Percentiles rank a stretch among this genome's conserved stretches.
Conservation (phyloP, 306 rosid species). For the Castanea mollissima region DNA sequence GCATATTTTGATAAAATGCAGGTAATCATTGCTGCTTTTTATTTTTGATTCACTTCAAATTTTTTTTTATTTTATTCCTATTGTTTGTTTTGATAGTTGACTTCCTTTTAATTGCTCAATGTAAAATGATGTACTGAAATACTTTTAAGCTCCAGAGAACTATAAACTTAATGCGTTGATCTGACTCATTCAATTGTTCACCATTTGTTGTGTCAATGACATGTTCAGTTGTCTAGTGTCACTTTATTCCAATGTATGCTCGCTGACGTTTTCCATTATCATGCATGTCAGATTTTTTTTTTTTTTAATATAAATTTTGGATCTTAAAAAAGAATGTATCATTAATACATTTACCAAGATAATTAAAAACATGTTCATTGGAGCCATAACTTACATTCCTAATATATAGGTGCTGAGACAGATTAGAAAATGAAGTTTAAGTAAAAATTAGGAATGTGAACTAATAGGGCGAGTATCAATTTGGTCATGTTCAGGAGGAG, state of each 20-base stretch:
- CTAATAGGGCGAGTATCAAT: not conserved
- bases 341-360: too few relatives aligned
- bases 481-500: not conserved
- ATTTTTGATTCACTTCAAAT: not conserved
- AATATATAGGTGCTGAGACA: not conserved
- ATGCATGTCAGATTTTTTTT: too few relatives aligned
- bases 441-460: not conserved
- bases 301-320: too few relatives aligned
- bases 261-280: not conserved
- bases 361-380: too few relatives aligned
- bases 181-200: not conserved
- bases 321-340: too few relatives aligned
- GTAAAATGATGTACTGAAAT: not conserved
- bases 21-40: constrained; percentile 38
- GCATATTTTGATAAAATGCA: constrained; percentile 92
- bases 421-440: not conserved
- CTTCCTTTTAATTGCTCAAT: not conserved
- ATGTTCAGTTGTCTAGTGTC: not conserved
- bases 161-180: not conserved
- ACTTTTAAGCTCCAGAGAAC: not conserved
- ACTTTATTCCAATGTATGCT: not conserved
- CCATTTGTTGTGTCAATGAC: not conserved
- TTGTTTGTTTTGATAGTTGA: not conserved
- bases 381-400: not conserved
- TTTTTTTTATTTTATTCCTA: not conserved